Evolutionary conservation across 2,329 filamentous ascomycete genomes (phyloP).

Genomic region (Exserohilum turcica): DNA sequence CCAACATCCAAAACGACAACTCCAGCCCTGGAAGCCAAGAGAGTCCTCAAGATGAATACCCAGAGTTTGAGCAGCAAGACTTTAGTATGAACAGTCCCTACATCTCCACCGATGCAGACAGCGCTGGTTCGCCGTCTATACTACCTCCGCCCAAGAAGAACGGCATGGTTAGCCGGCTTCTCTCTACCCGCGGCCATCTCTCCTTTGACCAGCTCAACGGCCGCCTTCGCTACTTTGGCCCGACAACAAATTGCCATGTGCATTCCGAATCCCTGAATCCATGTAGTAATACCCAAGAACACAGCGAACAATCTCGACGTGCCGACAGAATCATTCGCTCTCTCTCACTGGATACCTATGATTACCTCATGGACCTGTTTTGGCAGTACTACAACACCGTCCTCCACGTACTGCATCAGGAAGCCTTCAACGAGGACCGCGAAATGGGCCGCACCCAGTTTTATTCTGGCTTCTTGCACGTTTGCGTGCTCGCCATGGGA

Average conservation of each 20-base stretch:
- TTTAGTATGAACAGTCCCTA: constrained; percentile 31
- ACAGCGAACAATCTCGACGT: constrained; percentile 54
- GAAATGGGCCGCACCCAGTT: constrained; percentile 55
- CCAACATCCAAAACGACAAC: constrained; percentile 24
- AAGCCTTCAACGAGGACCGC: constrained; percentile 57
- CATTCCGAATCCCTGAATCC: constrained; percentile 50
- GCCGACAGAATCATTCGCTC: constrained; percentile 57
- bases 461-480: constrained; percentile 60
- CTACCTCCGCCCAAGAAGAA: constrained; percentile 51
- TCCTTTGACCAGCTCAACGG: constrained; percentile 59
- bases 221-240: constrained; percentile 59
- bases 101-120: constrained; percentile 29
- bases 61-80: constrained; percentile 30
- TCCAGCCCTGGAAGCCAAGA: constrained; percentile 42
- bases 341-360: constrained; percentile 55
- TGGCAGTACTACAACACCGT: constrained; percentile 60
- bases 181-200: constrained; percentile 58
- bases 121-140: constrained; percentile 39
- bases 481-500: constrained; percentile 59
- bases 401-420: constrained; percentile 57
- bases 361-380: constrained; percentile 59
- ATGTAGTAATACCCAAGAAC: constrained; percentile 47
- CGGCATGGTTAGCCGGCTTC: constrained; percentile 55
- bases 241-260: constrained; percentile 60
- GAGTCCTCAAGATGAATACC: constrained; percentile 35